Conservation (phyloP, 495 filamentous ascomycete genomes). For the Tuber borchii region DNA sequence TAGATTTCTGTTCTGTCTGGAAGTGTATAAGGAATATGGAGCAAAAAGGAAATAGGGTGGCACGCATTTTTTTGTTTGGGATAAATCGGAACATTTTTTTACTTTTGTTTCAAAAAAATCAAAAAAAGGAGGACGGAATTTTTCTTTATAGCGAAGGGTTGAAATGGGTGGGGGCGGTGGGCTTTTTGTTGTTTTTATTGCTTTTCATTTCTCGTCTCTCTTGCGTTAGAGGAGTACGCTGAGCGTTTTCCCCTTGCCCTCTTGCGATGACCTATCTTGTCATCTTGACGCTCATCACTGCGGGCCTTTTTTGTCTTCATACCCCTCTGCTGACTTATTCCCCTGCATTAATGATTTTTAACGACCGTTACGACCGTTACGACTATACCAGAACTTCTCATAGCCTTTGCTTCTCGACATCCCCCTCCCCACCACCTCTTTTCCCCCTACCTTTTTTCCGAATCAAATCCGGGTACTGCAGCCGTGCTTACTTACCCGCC, state of each 20-base stretch:
- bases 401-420: not conserved
- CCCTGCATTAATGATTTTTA: not conserved
- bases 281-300: not conserved
- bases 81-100: conserved; percentile 34
- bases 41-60: conserved; percentile 13
- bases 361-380: not conserved
- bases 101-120: conserved; percentile 16
- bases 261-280: not conserved
- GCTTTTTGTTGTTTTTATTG: conserved; percentile 5
- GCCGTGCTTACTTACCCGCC: not conserved
- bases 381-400: not conserved
- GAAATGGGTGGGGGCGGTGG: not conserved
- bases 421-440: not conserved
- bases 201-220: conserved; percentile 4
- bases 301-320: not conserved
- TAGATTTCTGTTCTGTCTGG: conserved; percentile 37
- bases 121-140: conserved; percentile 20
- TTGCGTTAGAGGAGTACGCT: conserved; percentile 1
- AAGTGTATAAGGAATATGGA: conserved; percentile 31
- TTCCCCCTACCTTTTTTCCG: not conserved
- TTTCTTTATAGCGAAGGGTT: conserved; percentile 8
- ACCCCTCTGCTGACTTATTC: not conserved
- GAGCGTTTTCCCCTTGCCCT: not conserved
- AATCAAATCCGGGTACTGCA: not conserved
- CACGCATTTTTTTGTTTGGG: conserved; percentile 28